Evolutionary conservation across 352 stramenopile genomes (phyloP), one percentile per base, ranked within the genome.

Genomic region (Aphanomyces stellatus): DNA sequence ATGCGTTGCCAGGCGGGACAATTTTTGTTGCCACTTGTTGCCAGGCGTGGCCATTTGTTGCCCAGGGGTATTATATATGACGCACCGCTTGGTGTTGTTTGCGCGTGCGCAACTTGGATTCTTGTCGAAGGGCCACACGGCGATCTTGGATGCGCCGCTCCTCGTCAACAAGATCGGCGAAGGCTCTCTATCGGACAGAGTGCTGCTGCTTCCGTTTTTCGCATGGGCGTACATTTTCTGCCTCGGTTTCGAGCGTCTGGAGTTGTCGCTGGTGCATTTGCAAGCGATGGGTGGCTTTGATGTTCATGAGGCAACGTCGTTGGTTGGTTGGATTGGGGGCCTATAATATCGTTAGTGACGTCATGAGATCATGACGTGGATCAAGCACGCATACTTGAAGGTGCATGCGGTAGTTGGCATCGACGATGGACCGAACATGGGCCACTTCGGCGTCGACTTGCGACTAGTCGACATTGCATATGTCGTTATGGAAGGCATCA

Each of bases 41-140:
- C n/a, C n/a, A n/a, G n/a, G n/a, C n/a, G n/a, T n/a, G n/a, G n/a
- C n/a, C n/a, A n/a, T n/a, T 19, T 5, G 22, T 57, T 37, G 31
- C 4, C 2, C n/a, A 3, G 19, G 8, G 6, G 7, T 1, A 5
- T 27, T 27, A 6, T 13, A 4, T n/a, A 11, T 4, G 6, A 3
- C 31, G 31, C n/a, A 60, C 51, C 51, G 27, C 51, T 60, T 43
- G 51, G 31, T 60, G 51, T 10, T 43, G 28, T 22, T 60, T 37
- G 25, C n/a, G 31, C 0, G 15, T 31, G 7, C 6, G 8, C 4
- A 41, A 15, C 51, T 41, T 4, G 6, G 51, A 28, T 4, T 25
- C 30, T 10, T 60, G 28, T 17, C 2, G n/a, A 17, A 31, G 10
- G 17, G 31, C 51, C 4, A 60, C 19, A 4, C 33, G 51, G 15